phyloP scores from a whole-genome alignment of 805 yeast genomes.

The Candida namnaoensis region DNA sequence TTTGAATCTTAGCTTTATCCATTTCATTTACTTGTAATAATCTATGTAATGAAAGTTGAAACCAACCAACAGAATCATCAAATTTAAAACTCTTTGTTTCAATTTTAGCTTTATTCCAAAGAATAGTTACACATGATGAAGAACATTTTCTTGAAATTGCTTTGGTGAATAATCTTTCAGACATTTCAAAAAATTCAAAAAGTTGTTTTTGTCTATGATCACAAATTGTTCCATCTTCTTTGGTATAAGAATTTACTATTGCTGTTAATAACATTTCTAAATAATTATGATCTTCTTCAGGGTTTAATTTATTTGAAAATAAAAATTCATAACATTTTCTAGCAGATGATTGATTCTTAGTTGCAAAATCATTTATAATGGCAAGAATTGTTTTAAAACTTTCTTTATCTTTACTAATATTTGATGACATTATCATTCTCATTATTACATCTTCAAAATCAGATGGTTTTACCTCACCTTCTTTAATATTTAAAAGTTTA shows the following conservation, averaged over 20 bases:
- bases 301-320: slow-evolving; percentile 22
- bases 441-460: slow-evolving; percentile 22
- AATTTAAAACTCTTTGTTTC: slow-evolving; percentile 16
- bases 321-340: slow-evolving; percentile 25
- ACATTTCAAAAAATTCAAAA: slow-evolving; percentile 13
- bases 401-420: slow-evolving; percentile 4
- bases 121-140: slow-evolving; percentile 23
- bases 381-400: slow-evolving; percentile 17
- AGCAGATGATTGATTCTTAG: slow-evolving; percentile 16
- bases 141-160: slow-evolving; percentile 19
- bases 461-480: background rate
- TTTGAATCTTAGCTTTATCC: slow-evolving; percentile 26
- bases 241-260: slow-evolving; percentile 19
- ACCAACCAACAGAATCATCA: slow-evolving; percentile 17
- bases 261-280: slow-evolving; percentile 17
- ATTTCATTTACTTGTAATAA: slow-evolving; percentile 16
- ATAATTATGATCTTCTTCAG: slow-evolving; percentile 13
- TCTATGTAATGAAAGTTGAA: slow-evolving; percentile 16
- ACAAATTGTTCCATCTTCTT: slow-evolving; percentile 16
- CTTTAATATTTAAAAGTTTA: slow-evolving; percentile 10
- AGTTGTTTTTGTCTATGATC: slow-evolving; percentile 15
- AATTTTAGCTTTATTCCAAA: slow-evolving; percentile 31
- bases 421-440: slow-evolving; percentile 25
- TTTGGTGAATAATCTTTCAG: slow-evolving; percentile 19
- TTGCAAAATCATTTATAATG: slow-evolving; percentile 20